phyloP scores from a whole-genome alignment of 441 rosid species.

The Croton laevigatus region DNA sequence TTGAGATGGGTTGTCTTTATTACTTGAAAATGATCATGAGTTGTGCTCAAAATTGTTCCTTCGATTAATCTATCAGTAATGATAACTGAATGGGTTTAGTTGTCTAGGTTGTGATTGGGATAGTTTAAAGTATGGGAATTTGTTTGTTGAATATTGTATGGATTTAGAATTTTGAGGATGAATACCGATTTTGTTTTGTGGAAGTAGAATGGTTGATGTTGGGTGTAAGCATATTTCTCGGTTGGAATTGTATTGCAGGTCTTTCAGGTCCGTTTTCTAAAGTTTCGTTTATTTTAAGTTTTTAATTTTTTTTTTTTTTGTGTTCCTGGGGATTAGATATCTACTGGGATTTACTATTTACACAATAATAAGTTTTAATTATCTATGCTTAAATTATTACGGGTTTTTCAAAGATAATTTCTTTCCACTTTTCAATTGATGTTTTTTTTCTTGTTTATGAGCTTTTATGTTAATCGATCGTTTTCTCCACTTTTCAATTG shows the following conservation, averaged over 20 bases:
- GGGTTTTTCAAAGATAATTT: neutral
- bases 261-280: neutral
- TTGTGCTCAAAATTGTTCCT: neutral
- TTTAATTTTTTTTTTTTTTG: neutral
- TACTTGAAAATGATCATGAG: conserved; percentile 1
- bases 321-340: neutral
- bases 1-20: conserved; percentile 5
- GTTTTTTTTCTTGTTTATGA: neutral
- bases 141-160: neutral
- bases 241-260: neutral
- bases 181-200: neutral
- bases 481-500: neutral
- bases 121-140: too few species aligned
- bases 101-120: too few species aligned
- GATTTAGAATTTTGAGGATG: neutral
- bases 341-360: neutral
- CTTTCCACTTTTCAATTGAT: neutral
- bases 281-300: neutral
- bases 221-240: neutral
- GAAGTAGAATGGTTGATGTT: neutral
- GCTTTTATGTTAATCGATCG: neutral
- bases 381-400: neutral
- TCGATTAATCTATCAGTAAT: neutral
- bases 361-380: neutral
- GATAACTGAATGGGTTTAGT: neutral